These are phyloP conservation scores for Pisolithus microcarpus DNA, from an alignment of 768 basidiomycete species.

Conservation along the genomic window DNA sequence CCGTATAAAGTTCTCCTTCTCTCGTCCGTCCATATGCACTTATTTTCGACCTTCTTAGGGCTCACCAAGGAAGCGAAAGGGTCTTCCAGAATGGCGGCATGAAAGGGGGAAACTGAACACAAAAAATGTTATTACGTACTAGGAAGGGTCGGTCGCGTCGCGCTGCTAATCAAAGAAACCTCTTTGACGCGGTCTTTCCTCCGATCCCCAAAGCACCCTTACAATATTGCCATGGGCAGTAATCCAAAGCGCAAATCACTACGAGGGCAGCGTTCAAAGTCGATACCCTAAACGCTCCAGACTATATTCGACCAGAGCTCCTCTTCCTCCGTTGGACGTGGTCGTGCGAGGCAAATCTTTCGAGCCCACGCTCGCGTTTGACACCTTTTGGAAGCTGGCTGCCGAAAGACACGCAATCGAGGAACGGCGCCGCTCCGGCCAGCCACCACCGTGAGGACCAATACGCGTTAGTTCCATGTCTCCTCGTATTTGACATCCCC, in stretches of 20 bases:
- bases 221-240: background rate
- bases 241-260: constrained; percentile 12
- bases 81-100: background rate
- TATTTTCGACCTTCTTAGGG: background rate
- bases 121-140: background rate
- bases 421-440: constrained; percentile 43
- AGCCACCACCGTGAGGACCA: constrained; percentile 45
- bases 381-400: constrained; percentile 54
- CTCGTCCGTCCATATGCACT: constrained; percentile 21
- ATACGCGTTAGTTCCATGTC: background rate
- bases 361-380: constrained; percentile 45
- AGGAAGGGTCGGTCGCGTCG: background rate
- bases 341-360: constrained; percentile 34
- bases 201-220: background rate
- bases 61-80: background rate
- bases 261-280: constrained; percentile 5
- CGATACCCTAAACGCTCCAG: constrained; percentile 20
- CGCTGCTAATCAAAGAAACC: too few species aligned
- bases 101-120: too few species aligned
- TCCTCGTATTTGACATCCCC: constrained; percentile 11
- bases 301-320: constrained; percentile 9
- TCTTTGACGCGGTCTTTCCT: background rate
- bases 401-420: constrained; percentile 54
- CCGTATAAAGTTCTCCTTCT: constrained; percentile 37
- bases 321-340: constrained; percentile 22